Evolutionary conservation across 2,329 filamentous ascomycete species (phyloP).

Genomic region (Cercospora citrullina): DNA sequence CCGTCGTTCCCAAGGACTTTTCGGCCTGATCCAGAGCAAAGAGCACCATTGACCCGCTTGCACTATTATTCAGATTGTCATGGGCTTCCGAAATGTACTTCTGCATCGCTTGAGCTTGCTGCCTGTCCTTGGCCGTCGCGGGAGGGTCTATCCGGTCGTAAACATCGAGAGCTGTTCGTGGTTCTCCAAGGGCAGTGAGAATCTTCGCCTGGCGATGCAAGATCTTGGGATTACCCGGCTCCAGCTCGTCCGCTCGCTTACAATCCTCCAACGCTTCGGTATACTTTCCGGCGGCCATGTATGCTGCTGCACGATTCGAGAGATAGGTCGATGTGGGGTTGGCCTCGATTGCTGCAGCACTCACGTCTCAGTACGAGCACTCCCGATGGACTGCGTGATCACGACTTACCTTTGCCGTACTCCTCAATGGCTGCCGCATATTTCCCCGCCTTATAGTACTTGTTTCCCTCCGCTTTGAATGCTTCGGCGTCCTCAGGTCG

Average conservation of each 20-base stretch:
- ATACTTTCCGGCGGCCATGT: constrained; percentile 83
- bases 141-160: constrained; percentile 78
- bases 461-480: constrained; percentile 91
- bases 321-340: constrained; percentile 87
- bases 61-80: constrained; percentile 71
- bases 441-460: constrained; percentile 93
- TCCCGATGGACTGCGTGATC: not conserved
- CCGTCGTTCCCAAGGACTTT: constrained; percentile 71
- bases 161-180: constrained; percentile 80
- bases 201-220: constrained; percentile 84
- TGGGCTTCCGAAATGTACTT: constrained; percentile 78
- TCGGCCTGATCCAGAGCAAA: constrained; percentile 91
- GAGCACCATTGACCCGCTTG: constrained; percentile 84
- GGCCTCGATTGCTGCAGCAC: constrained; percentile 72
- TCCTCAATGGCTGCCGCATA: constrained; percentile 85
- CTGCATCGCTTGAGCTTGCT: constrained; percentile 80
- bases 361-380: constrained; percentile 29
- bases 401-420: constrained; percentile 81
- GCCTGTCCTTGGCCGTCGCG: constrained; percentile 81
- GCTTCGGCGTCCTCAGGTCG: constrained; percentile 76
- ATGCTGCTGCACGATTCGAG: constrained; percentile 91
- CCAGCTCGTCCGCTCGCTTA: constrained; percentile 75
- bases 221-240: constrained; percentile 84
- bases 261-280: constrained; percentile 82
- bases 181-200: constrained; percentile 81